phyloP scores from a whole-genome alignment of 208 protist genomes.

The Porcisia deanei region DNA sequence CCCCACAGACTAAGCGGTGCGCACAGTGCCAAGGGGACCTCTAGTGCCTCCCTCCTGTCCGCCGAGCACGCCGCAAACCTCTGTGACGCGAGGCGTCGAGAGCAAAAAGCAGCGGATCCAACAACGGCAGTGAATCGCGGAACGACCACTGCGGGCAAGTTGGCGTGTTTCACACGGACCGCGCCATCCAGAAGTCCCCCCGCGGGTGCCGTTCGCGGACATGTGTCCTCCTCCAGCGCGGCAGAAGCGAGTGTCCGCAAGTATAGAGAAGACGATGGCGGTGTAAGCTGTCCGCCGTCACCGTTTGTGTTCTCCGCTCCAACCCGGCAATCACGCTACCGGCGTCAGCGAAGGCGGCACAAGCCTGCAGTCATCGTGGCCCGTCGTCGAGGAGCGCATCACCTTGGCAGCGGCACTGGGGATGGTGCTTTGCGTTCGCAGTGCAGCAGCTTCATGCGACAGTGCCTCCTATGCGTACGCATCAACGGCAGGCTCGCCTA shows the following conservation, averaged over 20 bases:
- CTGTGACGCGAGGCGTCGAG: background rate
- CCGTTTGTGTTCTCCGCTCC: background rate
- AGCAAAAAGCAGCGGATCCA: background rate
- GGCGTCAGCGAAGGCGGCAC: slow-evolving; percentile 2
- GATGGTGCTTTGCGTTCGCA: slow-evolving; percentile 9
- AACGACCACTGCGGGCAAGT: background rate
- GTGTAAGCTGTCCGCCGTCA: background rate
- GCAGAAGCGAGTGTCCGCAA: no score
- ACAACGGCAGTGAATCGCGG: background rate
- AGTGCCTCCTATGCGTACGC: slow-evolving; percentile 36
- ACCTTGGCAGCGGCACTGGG: background rate
- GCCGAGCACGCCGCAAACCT: background rate
- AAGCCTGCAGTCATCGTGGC: background rate
- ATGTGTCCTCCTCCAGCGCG: no score
- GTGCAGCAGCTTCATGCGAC: slow-evolving; percentile 28
- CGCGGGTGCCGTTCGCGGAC: background rate
- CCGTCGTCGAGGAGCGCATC: background rate
- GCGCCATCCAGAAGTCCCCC: background rate
- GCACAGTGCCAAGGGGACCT: background rate
- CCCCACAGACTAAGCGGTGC: background rate
- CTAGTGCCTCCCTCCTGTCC: background rate
- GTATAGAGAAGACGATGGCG: background rate
- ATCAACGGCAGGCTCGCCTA: slow-evolving; percentile 36
- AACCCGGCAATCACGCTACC: background rate
- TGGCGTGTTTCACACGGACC: background rate